These are phyloP conservation scores for Tetradesmus obliquus DNA, from an alignment of 139 green algal genomes.

Conservation along the genomic window DNA sequence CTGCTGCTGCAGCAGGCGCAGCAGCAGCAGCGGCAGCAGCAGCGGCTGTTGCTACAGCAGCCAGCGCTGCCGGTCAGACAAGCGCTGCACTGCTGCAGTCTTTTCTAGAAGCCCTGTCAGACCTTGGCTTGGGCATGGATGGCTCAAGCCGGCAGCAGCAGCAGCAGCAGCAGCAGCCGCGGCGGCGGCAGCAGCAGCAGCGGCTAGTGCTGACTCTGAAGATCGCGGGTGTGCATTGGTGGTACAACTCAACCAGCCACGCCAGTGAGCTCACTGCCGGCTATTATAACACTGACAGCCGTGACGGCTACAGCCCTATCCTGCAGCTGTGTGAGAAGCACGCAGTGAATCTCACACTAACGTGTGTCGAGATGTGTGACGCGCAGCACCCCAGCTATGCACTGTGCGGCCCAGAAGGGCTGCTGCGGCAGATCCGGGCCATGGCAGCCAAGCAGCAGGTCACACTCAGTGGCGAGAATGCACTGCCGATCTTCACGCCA, in stretches of 20 bases:
- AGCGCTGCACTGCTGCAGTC: neutral
- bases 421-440: constrained; percentile 85
- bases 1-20: neutral
- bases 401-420: constrained; percentile 89
- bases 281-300: constrained; percentile 92
- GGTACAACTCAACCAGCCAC: constrained; percentile 83
- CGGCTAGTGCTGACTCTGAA: constrained; percentile 81
- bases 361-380: constrained; percentile 98
- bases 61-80: neutral
- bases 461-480: constrained; percentile 92
- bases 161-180: neutral
- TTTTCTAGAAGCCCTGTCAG: constrained; percentile 21
- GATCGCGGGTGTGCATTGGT: constrained; percentile 98
- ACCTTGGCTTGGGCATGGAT: neutral
- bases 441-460: constrained; percentile 71
- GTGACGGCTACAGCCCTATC: constrained; percentile 87
- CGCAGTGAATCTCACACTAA: constrained; percentile 90
- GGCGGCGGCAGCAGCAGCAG: neutral
- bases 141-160: neutral
- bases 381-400: constrained; percentile 90
- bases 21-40: neutral
- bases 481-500: constrained; percentile 86
- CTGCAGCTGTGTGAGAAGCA: constrained; percentile 79
- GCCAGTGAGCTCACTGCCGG: constrained; percentile 96
- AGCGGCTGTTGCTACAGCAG: neutral